A percentile compares a stretch with the other conserved stretches of the same genome.
Evolutionary conservation across 306 rosid genomes (phyloP).

Genomic region (Pterocarpus santalinus): DNA sequence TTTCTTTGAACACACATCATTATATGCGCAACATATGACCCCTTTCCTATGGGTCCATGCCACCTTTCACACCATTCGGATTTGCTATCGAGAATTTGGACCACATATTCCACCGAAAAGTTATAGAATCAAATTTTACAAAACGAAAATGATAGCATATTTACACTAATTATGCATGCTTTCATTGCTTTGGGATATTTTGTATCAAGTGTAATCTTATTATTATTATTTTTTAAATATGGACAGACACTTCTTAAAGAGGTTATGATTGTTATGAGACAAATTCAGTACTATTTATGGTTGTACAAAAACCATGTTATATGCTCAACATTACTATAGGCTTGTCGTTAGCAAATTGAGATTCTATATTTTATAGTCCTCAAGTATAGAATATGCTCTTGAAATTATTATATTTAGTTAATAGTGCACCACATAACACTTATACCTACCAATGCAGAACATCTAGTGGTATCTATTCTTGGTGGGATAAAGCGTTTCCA

Average conservation of each 20-base stretch:
- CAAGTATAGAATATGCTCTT: slow-evolving; percentile 2
- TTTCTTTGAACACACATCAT: slow-evolving; percentile 12
- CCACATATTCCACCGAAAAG: slow-evolving; percentile 21
- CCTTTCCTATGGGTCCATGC: background rate
- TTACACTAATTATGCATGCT: background rate
- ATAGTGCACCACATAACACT: slow-evolving; percentile 21
- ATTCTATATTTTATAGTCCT: slow-evolving; percentile 48
- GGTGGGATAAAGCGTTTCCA: slow-evolving; percentile 26
- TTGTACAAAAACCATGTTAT: background rate
- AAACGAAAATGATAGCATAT: background rate
- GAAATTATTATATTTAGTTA: slow-evolving; percentile 40
- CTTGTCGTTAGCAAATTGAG: slow-evolving; percentile 37
- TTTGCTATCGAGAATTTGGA: slow-evolving; percentile 2
- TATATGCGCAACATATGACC: background rate
- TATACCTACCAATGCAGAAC: slow-evolving; percentile 7
- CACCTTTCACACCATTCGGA: background rate
- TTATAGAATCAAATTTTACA: slow-evolving; percentile 31
- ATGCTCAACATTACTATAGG: slow-evolving; percentile 19
- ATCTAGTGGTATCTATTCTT: slow-evolving; percentile 32
- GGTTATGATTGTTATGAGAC: background rate
- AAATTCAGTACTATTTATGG: background rate
- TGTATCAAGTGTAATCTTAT: background rate
- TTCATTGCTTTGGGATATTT: background rate
- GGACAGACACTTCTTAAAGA: background rate
- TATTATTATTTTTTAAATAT: background rate